Evolutionary conservation across 2,329 filamentous ascomycete species (phyloP), one percentile per base, ranked within the genome.

Genomic region (Colletotrichum melonis): DNA sequence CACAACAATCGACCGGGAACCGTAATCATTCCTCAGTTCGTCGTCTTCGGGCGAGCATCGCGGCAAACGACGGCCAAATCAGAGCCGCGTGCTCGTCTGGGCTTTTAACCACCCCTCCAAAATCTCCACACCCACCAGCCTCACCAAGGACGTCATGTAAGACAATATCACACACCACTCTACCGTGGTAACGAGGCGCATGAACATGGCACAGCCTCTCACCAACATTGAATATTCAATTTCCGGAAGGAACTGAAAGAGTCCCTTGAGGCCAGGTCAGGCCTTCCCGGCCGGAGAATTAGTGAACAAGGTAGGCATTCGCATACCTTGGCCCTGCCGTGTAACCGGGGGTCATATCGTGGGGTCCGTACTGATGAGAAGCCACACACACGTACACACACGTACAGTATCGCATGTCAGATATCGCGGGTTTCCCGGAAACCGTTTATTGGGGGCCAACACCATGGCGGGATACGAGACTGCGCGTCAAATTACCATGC

Each of bases 311-410:
- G 12, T n/a, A 63, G 42, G 28, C 22, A 38, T 67, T 67, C 63
- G 63, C 56, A 72, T 62, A 38, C 49, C 69, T 72, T 72, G 69
- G 69, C 65, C 32, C 52, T 74, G 72, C 38, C 49, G 72, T 74
- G 72, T 74, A 74, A 74, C 72, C 38, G 19, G 69, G 26, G 19
- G 42, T 11, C 19, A 49, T 49, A n/a, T 49, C 49, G 19, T n/a
- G 28, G 24, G 24, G 42, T 49, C 24, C 46, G 46, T 22, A 16
- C n/a, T 42, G 7, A 62, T 22, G 6, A 24, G 38, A 62, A 38
- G 22, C 11, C 30, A 57, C 42, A 70, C 49, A 55, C 26, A 24
- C 12, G 26, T 6, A 19, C 52, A 24, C 26, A 24, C 12, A 56
- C n/a, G 14, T 11, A 26, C 26, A 14, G 12, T 28, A 24, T 56